Percentiles rank a stretch among this genome's conserved stretches.
Conservation (phyloP, 2,329 filamentous ascomycete genomes). For the Neurospora crassa region DNA sequence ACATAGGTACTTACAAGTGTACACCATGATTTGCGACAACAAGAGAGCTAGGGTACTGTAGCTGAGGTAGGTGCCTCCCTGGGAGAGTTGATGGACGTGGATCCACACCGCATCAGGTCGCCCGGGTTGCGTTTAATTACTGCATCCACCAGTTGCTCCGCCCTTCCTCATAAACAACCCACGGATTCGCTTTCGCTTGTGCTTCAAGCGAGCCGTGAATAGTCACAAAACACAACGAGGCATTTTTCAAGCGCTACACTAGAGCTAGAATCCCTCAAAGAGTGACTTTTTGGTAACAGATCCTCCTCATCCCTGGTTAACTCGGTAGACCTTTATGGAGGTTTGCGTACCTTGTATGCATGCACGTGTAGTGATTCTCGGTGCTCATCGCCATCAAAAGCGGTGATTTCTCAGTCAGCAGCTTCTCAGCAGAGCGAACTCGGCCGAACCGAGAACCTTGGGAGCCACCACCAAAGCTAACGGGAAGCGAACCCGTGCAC, state of each 20-base stretch:
- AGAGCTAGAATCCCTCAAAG: not conserved
- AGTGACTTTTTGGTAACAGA: not conserved
- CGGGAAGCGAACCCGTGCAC: not conserved
- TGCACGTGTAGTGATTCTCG: not conserved
- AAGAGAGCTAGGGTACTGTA: not conserved
- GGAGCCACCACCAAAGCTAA: not conserved
- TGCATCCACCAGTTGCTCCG: not conserved
- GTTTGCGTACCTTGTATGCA: not conserved
- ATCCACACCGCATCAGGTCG: not conserved
- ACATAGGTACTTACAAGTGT: no score
- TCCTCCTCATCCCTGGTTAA: constrained; percentile 2
- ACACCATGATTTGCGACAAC: not conserved
- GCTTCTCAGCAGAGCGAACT: not conserved
- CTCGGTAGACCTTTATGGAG: not conserved
- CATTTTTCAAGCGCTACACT: constrained; percentile 1
- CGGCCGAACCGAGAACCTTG: not conserved
- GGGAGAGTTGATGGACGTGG: not conserved
- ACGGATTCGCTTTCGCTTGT: not conserved
- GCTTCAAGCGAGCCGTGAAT: not conserved
- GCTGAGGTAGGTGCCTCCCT: no score
- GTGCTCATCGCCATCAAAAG: not conserved
- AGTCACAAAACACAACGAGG: not conserved
- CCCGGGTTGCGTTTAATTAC: not conserved
- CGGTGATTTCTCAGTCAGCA: not conserved
- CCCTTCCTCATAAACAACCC: not conserved